These are phyloP conservation scores for Leptodontidium sp. DNA, from an alignment of 2,329 filamentous ascomycete species.

Conservation along the genomic window DNA sequence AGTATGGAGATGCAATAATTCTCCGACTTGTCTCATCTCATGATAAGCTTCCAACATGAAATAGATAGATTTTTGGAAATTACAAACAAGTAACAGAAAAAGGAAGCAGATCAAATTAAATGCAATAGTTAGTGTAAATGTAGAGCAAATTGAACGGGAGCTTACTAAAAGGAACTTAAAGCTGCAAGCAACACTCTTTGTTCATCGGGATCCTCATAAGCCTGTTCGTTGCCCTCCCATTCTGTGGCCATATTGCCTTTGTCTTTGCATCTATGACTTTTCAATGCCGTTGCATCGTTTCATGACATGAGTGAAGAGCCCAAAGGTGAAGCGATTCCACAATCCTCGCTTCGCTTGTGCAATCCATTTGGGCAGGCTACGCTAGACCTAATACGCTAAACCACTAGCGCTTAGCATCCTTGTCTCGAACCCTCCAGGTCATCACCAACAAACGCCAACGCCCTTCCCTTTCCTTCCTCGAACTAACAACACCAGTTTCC, in stretches of 20 bases:
- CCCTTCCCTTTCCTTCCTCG: slow-evolving; percentile 10
- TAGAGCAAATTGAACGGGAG: slow-evolving; percentile 35
- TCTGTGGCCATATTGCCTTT: slow-evolving; percentile 20
- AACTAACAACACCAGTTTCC: slow-evolving; percentile 3
- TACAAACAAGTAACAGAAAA: background rate
- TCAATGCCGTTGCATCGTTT: background rate
- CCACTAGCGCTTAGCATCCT: background rate
- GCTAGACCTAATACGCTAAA: background rate
- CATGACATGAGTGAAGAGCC: background rate
- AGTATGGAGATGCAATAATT: too few relatives aligned
- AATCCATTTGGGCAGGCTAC: background rate
- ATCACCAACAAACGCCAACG: slow-evolving; percentile 23
- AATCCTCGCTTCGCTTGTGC: background rate
- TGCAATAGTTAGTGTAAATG: background rate
- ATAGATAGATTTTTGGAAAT: background rate
- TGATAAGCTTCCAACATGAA: too few relatives aligned
- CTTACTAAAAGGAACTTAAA: slow-evolving; percentile 89
- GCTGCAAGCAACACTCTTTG: slow-evolving; percentile 80
- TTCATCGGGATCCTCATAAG: slow-evolving; percentile 75
- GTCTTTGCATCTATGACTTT: background rate
- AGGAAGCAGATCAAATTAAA: background rate
- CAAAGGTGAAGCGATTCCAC: background rate
- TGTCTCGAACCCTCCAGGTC: background rate
- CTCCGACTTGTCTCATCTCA: too few relatives aligned
- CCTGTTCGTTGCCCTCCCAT: slow-evolving; percentile 59